Base-by-base conservation (phyloP, 768 basidiomycete genomes). In the Pleurotus pulmonarius region DNA sequence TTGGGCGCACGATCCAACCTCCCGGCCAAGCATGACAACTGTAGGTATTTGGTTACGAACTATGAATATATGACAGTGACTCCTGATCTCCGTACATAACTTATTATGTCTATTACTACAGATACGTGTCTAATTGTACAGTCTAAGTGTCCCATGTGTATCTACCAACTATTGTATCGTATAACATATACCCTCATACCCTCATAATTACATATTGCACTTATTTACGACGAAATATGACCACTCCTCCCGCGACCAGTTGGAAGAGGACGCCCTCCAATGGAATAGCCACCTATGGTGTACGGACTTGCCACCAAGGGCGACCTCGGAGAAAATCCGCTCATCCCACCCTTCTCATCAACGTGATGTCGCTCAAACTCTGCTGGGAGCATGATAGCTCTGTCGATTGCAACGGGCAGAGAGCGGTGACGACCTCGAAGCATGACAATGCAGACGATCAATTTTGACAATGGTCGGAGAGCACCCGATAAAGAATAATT, bases 401-500 rank as follows among this genome's bases (percentile, higher is more conserved):
- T 84, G 70, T 94, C 92, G 49, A 94, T 92, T 8, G 91, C 92
- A n/a, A 90, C 87, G 0, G 92, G 92, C 4, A 94, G 73, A 39
- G 92, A 92, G 46, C 94, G 87, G 69, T 98, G 94, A 9, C 93
- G 83, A 5, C 94, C 94, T 55, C 97, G 89, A 22, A 55, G n/a
- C 54, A 55, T 55, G n/a, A 55, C 44, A 26, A 40, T 37, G 43
- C 41, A 45, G 20, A 55, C 26, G n/a, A 55, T 46, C 24, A 55
- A 22, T 20, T 55, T 55, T n/a, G 54, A 55, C 15, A 55, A 25
- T 5, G 54, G 54, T 8, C 34, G 24, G 24, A 55, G 34, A 15
- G 54, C 54, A 24, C 54, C 54, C 11, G 54, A 55, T 34, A 55
- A 46, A 9, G 54, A 55, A n/a, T 16, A 55, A 44, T 55, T 55